A percentile compares a stretch with the other conserved stretches of the same genome.
phyloP scores from a whole-genome alignment of 2,329 filamentous ascomycete genomes.

The Stagonosporopsis tanaceti region DNA sequence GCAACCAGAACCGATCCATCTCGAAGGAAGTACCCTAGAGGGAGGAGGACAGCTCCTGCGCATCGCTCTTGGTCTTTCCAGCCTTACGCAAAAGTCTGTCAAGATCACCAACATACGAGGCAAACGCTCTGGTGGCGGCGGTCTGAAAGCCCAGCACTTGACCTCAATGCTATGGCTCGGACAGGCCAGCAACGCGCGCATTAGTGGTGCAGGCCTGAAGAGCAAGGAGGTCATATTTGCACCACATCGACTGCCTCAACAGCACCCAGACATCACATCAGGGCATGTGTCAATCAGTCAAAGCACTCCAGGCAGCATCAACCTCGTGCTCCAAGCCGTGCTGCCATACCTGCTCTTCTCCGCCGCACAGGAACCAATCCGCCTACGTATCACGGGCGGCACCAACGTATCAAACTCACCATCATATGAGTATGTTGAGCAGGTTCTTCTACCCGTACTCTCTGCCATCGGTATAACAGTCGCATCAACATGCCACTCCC shows the following conservation, averaged over 20 bases:
- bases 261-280: not conserved
- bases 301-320: conserved; percentile 60
- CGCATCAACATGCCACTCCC: conserved; percentile 51
- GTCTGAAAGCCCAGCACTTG: conserved; percentile 66
- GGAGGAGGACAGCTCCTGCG: conserved; percentile 69
- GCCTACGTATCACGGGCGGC: conserved; percentile 62
- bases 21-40: conserved; percentile 67
- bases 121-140: conserved; percentile 59
- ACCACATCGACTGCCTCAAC: conserved; percentile 1
- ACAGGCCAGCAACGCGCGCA: conserved; percentile 56
- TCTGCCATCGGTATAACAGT: conserved; percentile 59
- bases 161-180: conserved; percentile 63
- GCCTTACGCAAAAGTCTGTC: conserved; percentile 60
- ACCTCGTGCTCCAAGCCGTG: conserved; percentile 66
- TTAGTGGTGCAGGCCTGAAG: conserved; percentile 52
- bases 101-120: conserved; percentile 63
- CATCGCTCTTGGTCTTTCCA: conserved; percentile 63
- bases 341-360: conserved; percentile 65
- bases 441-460: conserved; percentile 65
- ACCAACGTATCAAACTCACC: conserved; percentile 66
- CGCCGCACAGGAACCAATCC: conserved; percentile 25
- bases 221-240: conserved; percentile 54
- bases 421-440: conserved; percentile 63
- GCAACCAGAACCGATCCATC: conserved; percentile 27
- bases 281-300: conserved; percentile 48